These are phyloP conservation scores for Leucosporidium creatinivorum DNA, from an alignment of 768 basidiomycete species.

Conservation along the genomic window DNA sequence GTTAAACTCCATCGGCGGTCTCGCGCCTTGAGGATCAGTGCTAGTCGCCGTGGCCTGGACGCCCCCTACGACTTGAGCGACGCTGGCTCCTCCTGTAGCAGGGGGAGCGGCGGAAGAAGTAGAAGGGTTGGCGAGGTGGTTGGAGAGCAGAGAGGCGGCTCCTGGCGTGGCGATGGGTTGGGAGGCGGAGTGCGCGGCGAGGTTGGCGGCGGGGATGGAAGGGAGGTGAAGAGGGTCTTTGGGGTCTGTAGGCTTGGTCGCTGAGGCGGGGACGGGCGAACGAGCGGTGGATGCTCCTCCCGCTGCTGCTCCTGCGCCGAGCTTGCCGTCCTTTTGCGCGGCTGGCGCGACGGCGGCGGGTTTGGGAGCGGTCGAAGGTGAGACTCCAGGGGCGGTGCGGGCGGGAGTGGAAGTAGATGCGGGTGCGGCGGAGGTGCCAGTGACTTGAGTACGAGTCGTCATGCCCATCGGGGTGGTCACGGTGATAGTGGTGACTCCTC, in stretches of 20 bases:
- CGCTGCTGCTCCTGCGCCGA: background rate
- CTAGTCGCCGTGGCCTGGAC: background rate
- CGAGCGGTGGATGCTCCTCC: background rate
- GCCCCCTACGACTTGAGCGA: background rate
- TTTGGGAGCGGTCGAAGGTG: background rate
- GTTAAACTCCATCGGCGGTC: conserved; percentile 43
- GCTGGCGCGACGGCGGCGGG: background rate
- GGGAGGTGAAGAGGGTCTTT: background rate
- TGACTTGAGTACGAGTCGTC: conserved; percentile 32
- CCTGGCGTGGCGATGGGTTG: conserved; percentile 9
- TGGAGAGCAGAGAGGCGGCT: conserved; percentile 7
- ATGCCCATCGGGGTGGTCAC: conserved; percentile 43
- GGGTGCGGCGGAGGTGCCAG: background rate
- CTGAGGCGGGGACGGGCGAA: background rate
- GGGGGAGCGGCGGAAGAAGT: conserved; percentile 4
- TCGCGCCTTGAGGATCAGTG: background rate
- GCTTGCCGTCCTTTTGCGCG: background rate
- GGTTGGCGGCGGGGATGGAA: background rate
- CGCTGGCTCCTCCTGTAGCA: background rate
- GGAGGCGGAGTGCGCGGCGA: background rate
- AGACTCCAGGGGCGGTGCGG: background rate
- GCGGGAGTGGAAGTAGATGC: background rate
- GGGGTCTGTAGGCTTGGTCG: background rate
- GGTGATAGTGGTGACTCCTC: conserved; percentile 35
- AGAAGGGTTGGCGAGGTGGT: conserved; percentile 4